Conservation (phyloP, 73 alveolate species). For the Uronychia setigera region DNA sequence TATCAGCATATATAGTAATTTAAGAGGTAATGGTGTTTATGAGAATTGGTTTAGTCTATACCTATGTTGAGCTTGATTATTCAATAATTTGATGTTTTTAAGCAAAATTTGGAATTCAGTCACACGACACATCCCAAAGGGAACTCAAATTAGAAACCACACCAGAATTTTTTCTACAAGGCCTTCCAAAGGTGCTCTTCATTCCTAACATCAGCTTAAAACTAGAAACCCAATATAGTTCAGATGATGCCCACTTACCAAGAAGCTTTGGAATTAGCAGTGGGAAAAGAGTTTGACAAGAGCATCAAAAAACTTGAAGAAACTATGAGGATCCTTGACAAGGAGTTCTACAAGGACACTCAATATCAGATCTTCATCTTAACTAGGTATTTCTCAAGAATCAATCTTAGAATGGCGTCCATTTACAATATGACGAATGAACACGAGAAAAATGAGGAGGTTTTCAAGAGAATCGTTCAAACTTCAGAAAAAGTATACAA, state of each 20-base stretch:
- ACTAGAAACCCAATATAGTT: conserved; percentile 35
- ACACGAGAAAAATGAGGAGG: conserved; percentile 9
- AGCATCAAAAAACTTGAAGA: conserved; percentile 22
- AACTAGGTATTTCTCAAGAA: too few relatives aligned
- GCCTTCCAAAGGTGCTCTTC: too few relatives aligned
- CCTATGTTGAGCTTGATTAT: too few relatives aligned
- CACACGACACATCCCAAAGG: too few relatives aligned
- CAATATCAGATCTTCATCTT: conserved; percentile 37
- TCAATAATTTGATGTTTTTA: too few relatives aligned
- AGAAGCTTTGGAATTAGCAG: conserved; percentile 51
- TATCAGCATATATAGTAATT: too few relatives aligned
- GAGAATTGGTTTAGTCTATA: too few relatives aligned
- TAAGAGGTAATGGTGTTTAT: too few relatives aligned
- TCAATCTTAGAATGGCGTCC: conserved; percentile 56
- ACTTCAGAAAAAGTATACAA: conserved; percentile 39
- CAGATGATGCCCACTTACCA: conserved; percentile 49
- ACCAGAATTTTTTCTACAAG: too few relatives aligned
- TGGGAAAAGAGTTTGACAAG: conserved; percentile 30
- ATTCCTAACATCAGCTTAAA: too few relatives aligned
- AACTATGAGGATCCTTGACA: conserved; percentile 29
- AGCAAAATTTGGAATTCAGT: too few relatives aligned
- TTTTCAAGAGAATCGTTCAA: conserved; percentile 37
- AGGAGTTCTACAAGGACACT: conserved; percentile 10
- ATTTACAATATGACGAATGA: conserved; percentile 32
- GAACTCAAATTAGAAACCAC: too few relatives aligned